These are phyloP conservation scores for Coniochaeta hoffmannii DNA, from an alignment of 2,329 filamentous ascomycete genomes.

Conservation along the genomic window DNA sequence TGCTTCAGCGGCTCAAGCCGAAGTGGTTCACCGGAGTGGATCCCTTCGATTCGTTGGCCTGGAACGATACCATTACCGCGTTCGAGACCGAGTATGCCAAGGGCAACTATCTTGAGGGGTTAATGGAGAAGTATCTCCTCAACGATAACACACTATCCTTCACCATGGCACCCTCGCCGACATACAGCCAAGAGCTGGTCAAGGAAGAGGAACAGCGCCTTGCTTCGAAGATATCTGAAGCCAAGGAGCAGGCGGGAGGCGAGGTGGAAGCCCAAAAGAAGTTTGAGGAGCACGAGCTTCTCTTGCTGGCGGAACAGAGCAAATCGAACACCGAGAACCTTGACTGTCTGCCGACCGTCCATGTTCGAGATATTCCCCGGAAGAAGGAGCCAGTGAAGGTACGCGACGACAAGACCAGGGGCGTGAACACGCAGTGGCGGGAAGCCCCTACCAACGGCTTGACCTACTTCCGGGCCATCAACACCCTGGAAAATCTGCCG, in stretches of 20 bases:
- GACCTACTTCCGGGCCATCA: constrained; percentile 90
- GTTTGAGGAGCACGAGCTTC: constrained; percentile 70
- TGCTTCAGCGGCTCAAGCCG: constrained; percentile 81
- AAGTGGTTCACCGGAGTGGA: constrained; percentile 95
- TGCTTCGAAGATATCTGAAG: constrained; percentile 64
- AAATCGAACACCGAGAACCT: constrained; percentile 79
- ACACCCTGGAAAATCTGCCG: constrained; percentile 69
- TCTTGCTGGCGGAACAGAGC: constrained; percentile 74
- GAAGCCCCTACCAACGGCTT: constrained; percentile 91
- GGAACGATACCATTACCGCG: constrained; percentile 78
- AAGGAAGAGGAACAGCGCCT: constrained; percentile 71
- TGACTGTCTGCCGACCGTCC: constrained; percentile 78
- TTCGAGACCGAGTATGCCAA: constrained; percentile 73
- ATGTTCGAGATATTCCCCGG: constrained; percentile 83
- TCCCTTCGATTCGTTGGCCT: constrained; percentile 83
- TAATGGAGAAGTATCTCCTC: constrained; percentile 84
- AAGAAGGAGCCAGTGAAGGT: constrained; percentile 54
- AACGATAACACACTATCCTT: constrained; percentile 85
- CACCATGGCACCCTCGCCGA: constrained; percentile 82
- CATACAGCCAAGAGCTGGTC: constrained; percentile 65
- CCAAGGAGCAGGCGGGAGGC: constrained; percentile 60
- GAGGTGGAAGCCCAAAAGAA: constrained; percentile 63
- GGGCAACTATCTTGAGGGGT: constrained; percentile 71
- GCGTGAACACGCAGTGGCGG: constrained; percentile 75
- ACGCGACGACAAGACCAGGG: constrained; percentile 58